phyloP scores from a whole-genome alignment of 768 basidiomycete species.

The Cantharellus anzutake region DNA sequence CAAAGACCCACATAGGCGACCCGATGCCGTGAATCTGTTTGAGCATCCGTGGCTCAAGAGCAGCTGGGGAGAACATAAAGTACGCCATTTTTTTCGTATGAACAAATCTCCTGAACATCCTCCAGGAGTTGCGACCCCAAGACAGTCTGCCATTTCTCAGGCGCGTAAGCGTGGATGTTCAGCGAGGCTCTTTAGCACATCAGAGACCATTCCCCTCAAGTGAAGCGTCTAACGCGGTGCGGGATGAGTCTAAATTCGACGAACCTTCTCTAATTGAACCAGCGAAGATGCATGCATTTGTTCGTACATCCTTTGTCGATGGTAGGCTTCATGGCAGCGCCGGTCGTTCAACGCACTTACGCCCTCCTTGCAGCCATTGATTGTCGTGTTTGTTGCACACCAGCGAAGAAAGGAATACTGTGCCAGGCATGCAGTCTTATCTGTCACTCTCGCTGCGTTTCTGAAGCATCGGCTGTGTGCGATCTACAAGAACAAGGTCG shows the following conservation, averaged over 20 bases:
- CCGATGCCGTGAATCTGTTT: slow-evolving; percentile 65
- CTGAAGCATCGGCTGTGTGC: slow-evolving; percentile 58
- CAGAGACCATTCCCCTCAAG: slow-evolving; percentile 24
- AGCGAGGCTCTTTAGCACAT: slow-evolving; percentile 41
- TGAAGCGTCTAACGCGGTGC: slow-evolving; percentile 23
- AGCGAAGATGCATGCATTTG: background rate
- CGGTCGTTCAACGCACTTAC: slow-evolving; percentile 2
- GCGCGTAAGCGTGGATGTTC: slow-evolving; percentile 67
- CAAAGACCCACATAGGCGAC: slow-evolving; percentile 71
- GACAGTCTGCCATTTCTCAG: slow-evolving; percentile 93
- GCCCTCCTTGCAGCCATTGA: slow-evolving; percentile 41
- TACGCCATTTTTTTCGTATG: slow-evolving; percentile 16
- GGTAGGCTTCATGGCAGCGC: background rate
- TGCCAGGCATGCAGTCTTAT: slow-evolving; percentile 84
- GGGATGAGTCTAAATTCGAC: slow-evolving; percentile 64
- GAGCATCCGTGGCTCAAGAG: slow-evolving; percentile 83
- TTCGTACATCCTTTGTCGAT: slow-evolving; percentile 2
- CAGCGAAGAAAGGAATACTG: slow-evolving; percentile 74
- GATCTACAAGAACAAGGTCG: slow-evolving; percentile 18
- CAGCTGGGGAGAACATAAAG: slow-evolving; percentile 64
- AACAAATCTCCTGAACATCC: background rate
- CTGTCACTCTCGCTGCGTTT: slow-evolving; percentile 59
- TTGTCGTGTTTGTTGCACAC: slow-evolving; percentile 65
- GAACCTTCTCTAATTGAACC: slow-evolving; percentile 21
- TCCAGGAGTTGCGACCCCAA: slow-evolving; percentile 65